Evolutionary conservation across 441 rosid species (phyloP), one percentile per base, ranked within the genome.

Genomic region (Capsella rubella): DNA sequence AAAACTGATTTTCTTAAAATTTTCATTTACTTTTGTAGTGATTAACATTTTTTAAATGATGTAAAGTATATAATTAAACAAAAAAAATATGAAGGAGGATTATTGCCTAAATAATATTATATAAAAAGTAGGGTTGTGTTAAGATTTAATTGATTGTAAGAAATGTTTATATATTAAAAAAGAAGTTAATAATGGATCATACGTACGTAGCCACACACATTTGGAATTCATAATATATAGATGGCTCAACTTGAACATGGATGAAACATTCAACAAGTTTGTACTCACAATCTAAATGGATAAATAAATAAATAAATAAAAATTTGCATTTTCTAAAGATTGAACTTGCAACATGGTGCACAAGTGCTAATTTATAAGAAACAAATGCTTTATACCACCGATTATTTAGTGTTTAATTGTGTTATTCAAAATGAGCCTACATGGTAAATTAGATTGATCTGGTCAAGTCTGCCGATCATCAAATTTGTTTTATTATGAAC

Each of bases 381-480:
- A 3, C 55, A 51, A 51, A 58, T 10, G 29, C 28, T 58, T 58
- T 40, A 35, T 15, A 58, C 31, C 34, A 8, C 10, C 1, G 35
- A 15, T 15, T 1, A 15, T 21, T 21, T 21, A 21, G 25, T 15
- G 14, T 0, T 34, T 15, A 15, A 16, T 32, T 56, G n/a, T 15
- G 27, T 15, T 56, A 15, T 56, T 39, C 42, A 66, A 74, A 51
- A 8, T 56, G 46, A 51, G 18, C 18, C 18, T 57, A 52, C 18
- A 60, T 34, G 45, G 8, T 42, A 51, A 34, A 32, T 43, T 53
- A 53, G 45, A 60, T 60, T 49, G 59, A 69, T 69, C 54, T 68
- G 69, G 69, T 62, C 29, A 39, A 6, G 14, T 75, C 31, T 69
- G 79, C 62, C 70, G 55, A 55, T 16, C 57, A 15, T 37, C 35